Percentiles rank a stretch among this genome's conserved stretches.
These are phyloP conservation scores for Cercospora janseana DNA, from an alignment of 2,329 filamentous ascomycete genomes.

Conservation along the genomic window DNA sequence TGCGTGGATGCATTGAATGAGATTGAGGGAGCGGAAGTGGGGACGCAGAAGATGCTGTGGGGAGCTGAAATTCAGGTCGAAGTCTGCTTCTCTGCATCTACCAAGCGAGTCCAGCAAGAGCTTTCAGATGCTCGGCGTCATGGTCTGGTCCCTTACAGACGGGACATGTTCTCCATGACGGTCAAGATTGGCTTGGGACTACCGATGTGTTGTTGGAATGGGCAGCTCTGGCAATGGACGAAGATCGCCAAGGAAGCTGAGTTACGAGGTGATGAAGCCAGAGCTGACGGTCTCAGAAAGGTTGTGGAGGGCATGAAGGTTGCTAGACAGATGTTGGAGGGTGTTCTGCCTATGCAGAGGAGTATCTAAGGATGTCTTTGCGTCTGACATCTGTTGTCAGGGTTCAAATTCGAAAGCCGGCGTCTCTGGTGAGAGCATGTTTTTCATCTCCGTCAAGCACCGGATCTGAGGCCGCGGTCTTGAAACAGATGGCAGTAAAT, in stretches of 20 bases:
- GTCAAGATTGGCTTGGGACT: slow-evolving; percentile 2
- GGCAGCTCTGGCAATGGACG: slow-evolving; percentile 3
- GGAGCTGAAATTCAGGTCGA: too few species aligned
- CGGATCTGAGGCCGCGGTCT: too few species aligned
- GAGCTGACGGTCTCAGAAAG: slow-evolving; percentile 2
- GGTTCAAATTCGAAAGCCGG: neutral
- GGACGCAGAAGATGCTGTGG: too few species aligned
- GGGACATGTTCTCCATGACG: neutral
- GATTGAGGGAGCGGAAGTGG: too few species aligned
- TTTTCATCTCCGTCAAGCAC: too few species aligned
- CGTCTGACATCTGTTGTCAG: neutral
- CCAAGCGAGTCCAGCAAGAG: too few species aligned
- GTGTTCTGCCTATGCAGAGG: slow-evolving; percentile 5
- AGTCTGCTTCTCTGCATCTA: too few species aligned
- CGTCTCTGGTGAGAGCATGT: too few species aligned
- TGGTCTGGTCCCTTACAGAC: too few species aligned
- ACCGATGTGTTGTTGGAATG: slow-evolving; percentile 3
- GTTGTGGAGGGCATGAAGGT: slow-evolving; percentile 3
- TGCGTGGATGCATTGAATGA: neutral
- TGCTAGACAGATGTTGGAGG: neutral
- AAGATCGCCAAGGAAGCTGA: slow-evolving; percentile 4
- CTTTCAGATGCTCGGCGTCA: too few species aligned
- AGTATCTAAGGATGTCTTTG: neutral
- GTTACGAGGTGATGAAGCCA: neutral
- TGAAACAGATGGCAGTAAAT: too few species aligned